Evolutionary conservation across 2,329 filamentous ascomycete genomes (phyloP).

Genomic region (Alternaria sp.): DNA sequence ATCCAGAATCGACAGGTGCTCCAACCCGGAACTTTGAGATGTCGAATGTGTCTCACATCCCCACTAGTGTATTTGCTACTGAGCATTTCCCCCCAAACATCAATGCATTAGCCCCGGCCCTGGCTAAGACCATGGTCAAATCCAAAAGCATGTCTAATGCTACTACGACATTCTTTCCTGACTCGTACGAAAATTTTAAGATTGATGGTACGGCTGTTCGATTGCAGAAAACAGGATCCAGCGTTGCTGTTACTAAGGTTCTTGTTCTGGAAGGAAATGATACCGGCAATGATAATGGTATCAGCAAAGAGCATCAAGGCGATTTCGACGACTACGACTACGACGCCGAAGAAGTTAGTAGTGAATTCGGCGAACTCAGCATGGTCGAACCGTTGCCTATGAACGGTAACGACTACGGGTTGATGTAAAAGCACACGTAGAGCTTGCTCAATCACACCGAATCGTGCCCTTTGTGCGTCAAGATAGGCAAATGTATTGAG

Average conservation of each 20-base stretch:
- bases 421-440: constrained; percentile 25
- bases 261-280: not conserved
- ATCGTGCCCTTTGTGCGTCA: not conserved
- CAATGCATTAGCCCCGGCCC: not conserved
- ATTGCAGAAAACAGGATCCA: constrained; percentile 13
- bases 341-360: constrained; percentile 31
- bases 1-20: not conserved
- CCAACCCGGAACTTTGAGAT: not conserved
- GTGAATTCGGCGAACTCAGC: constrained; percentile 40
- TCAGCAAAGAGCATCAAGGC: not conserved
- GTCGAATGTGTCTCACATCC: not conserved
- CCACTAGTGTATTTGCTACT: not conserved
- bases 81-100: not conserved
- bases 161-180: not conserved
- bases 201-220: not conserved
- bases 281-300: constrained; percentile 4
- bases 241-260: constrained; percentile 25
- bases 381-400: constrained; percentile 41
- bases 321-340: constrained; percentile 16
- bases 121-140: not conserved
- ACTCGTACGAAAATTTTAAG: not conserved
- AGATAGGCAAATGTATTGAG: not conserved
- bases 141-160: not conserved
- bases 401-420: constrained; percentile 37
- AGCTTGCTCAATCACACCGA: not conserved